These are phyloP conservation scores for Sequoia sempervirens DNA, from an alignment of 75 land plant species.

Conservation along the genomic window DNA sequence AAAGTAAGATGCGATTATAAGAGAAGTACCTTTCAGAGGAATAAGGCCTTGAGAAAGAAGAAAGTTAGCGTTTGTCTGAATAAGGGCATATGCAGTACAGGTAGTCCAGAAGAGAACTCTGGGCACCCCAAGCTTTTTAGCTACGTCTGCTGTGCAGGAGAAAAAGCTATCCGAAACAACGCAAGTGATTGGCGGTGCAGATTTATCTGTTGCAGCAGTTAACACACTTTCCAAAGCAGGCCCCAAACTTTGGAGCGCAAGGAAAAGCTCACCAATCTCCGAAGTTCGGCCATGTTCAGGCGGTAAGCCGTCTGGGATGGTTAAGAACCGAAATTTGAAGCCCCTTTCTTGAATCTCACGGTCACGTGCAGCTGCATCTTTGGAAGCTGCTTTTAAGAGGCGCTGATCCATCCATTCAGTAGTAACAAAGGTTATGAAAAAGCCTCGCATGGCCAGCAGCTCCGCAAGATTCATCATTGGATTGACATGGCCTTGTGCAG, in stretches of 20 bases:
- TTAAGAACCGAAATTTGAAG: no score
- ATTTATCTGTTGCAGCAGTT: background rate
- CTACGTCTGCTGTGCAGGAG: no score
- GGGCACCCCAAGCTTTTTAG: background rate
- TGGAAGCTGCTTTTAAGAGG: background rate
- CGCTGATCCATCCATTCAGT: background rate
- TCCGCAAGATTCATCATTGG: background rate
- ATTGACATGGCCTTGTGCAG: no score
- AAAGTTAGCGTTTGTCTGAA: background rate
- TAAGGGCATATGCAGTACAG: background rate
- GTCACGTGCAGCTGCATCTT: background rate
- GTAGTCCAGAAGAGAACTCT: background rate
- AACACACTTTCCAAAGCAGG: no score
- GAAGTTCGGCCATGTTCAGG: background rate
- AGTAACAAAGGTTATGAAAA: background rate
- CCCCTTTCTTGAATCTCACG: no score
- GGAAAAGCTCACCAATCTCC: background rate
- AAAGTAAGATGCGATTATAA: background rate
- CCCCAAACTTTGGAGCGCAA: background rate
- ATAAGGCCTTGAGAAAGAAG: background rate
- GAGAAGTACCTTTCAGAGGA: background rate
- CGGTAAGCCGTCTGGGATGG: no score
- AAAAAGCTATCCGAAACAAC: background rate
- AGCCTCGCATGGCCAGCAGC: background rate
- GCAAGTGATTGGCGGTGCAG: background rate